Base-by-base conservation (phyloP, 164 flowering plant genomes). In the Aristolochia contorta region DNA sequence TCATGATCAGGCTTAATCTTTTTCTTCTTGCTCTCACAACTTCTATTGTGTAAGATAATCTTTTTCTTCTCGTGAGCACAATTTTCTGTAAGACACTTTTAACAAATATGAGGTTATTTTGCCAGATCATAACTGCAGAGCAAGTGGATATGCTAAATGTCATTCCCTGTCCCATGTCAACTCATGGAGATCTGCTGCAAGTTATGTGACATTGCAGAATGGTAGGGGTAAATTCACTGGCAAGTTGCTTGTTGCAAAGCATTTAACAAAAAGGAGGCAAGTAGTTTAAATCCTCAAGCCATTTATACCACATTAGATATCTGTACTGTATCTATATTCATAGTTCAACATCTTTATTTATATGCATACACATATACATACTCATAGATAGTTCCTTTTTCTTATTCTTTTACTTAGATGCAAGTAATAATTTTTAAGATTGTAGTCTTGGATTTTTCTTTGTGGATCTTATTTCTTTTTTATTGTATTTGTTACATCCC, bases 111-210 rank as follows among this genome's bases (percentile, higher is more conserved):
- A 24, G 16, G 23, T 55, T 55, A 16, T 58, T 37, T 37, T 37
- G 3, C 10, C 76, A 77, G 80, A 43, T 65, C 59, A 62, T 59
- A 62, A 59, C 32, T 23, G 47, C 43, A 58, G 56, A 58, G 73
- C 70, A 67, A 19, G 33, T 10, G 59, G 41, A 58, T 60, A 53
- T 58, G 61, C 14, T 21, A 79, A 53, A 49, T 63, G 69, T 57
- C 50, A 37, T 56, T 43, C 77, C 3, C 43, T 37, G 43, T 37
- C 12, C 1, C 43, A 67, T 54, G 67, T 58, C 54, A 43, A 48
- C n/a, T 66, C 79, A 0, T 80, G 74, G 85, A 68, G 81, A 52
- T 68, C 90, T 2, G 61, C 84, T 63, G 70, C 80, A n/a, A 79
- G 64, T 75, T 81, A 77, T 65, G 81, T 48, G 16, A 72, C 69